Conservation (phyloP, 2,329 filamentous ascomycete species). For the Alternaria alternata region DNA sequence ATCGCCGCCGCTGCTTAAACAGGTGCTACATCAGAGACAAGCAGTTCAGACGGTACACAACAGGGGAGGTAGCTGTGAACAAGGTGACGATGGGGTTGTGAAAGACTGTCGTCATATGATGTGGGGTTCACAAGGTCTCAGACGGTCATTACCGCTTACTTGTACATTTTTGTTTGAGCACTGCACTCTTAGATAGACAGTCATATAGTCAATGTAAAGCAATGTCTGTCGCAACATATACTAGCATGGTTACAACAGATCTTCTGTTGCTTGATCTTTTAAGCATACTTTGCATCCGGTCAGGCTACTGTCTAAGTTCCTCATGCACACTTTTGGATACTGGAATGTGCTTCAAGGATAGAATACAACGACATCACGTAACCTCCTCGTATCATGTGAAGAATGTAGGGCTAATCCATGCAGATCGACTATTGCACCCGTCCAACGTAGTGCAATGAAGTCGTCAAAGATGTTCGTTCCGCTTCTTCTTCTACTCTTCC, state of each 20-base stretch:
- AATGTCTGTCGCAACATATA: background rate
- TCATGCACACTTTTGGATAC: too few relatives aligned
- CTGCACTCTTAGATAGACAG: background rate
- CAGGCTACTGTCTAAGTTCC: too few relatives aligned
- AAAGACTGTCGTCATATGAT: background rate
- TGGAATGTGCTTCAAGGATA: too few relatives aligned
- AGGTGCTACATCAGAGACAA: background rate
- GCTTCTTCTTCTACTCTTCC: too few relatives aligned
- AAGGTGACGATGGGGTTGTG: background rate
- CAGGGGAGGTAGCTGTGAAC: background rate
- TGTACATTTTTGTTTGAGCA: background rate
- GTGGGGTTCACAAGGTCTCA: background rate
- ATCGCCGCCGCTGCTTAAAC: background rate
- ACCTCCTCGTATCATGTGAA: too few relatives aligned
- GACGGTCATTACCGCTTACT: background rate
- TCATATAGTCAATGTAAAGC: background rate
- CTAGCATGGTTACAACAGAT: background rate
- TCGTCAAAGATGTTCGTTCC: too few relatives aligned
- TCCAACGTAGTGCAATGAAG: too few relatives aligned
- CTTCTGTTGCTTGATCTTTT: background rate
- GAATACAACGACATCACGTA: too few relatives aligned
- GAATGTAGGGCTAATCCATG: too few relatives aligned
- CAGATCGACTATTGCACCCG: too few relatives aligned
- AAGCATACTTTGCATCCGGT: too few relatives aligned
- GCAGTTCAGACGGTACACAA: background rate